A percentile compares a stretch with the other conserved stretches of the same genome.
phyloP scores from a whole-genome alignment of 805 yeast genomes.

The Suhomyces pyralidae region DNA sequence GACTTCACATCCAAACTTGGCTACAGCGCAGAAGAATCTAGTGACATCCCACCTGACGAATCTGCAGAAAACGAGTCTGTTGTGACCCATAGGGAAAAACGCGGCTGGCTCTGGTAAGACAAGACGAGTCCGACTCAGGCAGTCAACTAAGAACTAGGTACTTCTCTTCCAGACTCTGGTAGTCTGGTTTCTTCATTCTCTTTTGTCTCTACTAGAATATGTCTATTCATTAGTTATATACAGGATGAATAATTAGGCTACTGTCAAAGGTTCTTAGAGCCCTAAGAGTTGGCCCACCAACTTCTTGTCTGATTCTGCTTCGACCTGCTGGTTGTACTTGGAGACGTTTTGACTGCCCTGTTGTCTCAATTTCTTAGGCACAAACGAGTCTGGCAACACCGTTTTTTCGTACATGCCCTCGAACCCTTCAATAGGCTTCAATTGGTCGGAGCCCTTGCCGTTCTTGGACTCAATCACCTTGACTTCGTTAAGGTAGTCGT shows the following conservation, averaged over 20 bases:
- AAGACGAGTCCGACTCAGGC: neutral
- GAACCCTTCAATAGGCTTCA: conserved; percentile 67
- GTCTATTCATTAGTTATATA: conserved; percentile 2
- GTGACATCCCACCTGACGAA: neutral
- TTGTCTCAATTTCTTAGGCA: conserved; percentile 25
- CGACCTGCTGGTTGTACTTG: conserved; percentile 19
- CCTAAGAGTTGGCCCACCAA: conserved; percentile 30
- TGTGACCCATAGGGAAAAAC: neutral
- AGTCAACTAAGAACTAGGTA: neutral
- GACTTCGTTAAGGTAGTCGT: conserved; percentile 46
- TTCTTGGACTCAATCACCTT: conserved; percentile 51
- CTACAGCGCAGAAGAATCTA: neutral
- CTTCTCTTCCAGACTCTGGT: neutral
- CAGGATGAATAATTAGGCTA: neutral
- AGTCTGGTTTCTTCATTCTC: neutral
- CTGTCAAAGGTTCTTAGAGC: conserved; percentile 11
- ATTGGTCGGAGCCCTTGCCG: conserved; percentile 61
- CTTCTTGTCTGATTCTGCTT: conserved; percentile 25
- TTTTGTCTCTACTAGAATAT: neutral
- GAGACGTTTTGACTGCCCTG: conserved; percentile 18
- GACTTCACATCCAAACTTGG: conserved; percentile 7
- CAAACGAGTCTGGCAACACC: conserved; percentile 38
- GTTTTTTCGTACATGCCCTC: conserved; percentile 62
- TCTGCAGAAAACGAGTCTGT: neutral
- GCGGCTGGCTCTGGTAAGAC: neutral